Base-by-base conservation (phyloP, 192 early-diverging fungal genomes). In the Lunasporangiospora selenospora region DNA sequence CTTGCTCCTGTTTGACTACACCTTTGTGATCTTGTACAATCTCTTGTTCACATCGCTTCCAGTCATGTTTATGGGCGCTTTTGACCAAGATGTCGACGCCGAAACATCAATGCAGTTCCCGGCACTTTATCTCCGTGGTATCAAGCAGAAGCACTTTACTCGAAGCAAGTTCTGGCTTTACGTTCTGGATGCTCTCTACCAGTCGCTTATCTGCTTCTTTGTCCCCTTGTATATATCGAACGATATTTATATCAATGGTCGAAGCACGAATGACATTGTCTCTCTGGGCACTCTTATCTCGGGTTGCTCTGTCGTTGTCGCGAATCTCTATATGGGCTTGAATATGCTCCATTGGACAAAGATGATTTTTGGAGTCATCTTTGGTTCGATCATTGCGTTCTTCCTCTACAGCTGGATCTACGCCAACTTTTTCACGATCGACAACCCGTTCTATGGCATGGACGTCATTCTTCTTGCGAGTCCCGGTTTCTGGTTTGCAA, bases 21-120 rank as follows among this genome's bases (percentile, higher is more conserved):
- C 90, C 2, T 89, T 89, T 38, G 81, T 90, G 53, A 77, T 89
- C 13, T 81, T 93, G 40, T 93, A 91, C 81, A 94, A 96, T 65
- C 66, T 92, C 42, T 65, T 92, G 9, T 89, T 94, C 58, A 92
- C 94, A 12, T 80, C 84, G 45, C 71, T 90, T 37, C 92, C 94
- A 10, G 80, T 90, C 2, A 77, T 86, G 47, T 78, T 80, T 8
- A 76, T 87, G 19, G 82, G 93, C 44, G 78, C 90, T 2, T 88
- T 93, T 75, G 91, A 95, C 67, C 85, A 87, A 50, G 91, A 94
- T 62, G 53, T 94, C 6, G 75, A 80, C 1, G 85, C 84, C 1
- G 65, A 82, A 18, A 81, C 81, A 15, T 80, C 82, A 8, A 80
- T 90, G 32, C 73, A 81, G 2, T 79, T 82, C 24, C 92, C 94